Percentiles rank a stretch among this genome's conserved stretches.
phyloP scores from a whole-genome alignment of 2,329 filamentous ascomycete genomes.

The Knufia fluminis region DNA sequence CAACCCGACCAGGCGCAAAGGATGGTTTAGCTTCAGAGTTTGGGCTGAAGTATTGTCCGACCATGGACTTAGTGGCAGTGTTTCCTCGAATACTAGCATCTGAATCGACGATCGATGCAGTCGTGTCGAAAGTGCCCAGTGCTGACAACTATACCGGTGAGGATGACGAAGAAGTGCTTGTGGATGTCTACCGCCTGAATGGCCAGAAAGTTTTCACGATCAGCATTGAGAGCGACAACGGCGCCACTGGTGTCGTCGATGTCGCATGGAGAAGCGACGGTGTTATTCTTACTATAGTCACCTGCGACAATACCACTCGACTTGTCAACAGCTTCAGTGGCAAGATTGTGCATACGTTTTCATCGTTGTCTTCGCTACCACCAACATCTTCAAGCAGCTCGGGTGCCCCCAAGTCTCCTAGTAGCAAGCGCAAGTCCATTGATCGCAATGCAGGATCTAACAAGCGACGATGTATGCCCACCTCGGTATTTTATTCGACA shows the following conservation, averaged over 20 bases:
- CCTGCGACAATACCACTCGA: slow-evolving; percentile 70
- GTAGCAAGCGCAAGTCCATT: slow-evolving; percentile 1
- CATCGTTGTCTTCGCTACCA: slow-evolving; percentile 32
- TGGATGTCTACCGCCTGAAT: slow-evolving; percentile 70
- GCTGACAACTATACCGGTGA: slow-evolving; percentile 50
- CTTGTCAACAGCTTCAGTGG: slow-evolving; percentile 70
- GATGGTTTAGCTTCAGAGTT: not conserved
- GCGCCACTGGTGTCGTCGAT: slow-evolving; percentile 1
- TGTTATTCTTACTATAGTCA: slow-evolving; percentile 71
- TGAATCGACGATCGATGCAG: not conserved
- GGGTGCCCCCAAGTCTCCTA: slow-evolving; percentile 21
- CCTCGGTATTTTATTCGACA: slow-evolving; percentile 1
- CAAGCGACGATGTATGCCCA: slow-evolving; percentile 9
- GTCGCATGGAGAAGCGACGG: slow-evolving; percentile 61
- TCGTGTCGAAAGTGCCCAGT: not conserved
- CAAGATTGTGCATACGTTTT: slow-evolving; percentile 59
- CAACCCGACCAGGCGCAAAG: not conserved
- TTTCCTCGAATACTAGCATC: slow-evolving; percentile 16
- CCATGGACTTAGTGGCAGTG: slow-evolving; percentile 70
- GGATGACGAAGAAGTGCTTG: slow-evolving; percentile 39
- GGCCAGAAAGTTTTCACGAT: slow-evolving; percentile 59
- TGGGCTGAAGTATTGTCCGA: slow-evolving; percentile 55
- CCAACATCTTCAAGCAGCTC: slow-evolving; percentile 43
- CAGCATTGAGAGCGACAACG: slow-evolving; percentile 25
- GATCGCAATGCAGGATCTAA: not conserved